phyloP scores from a whole-genome alignment of 2,329 filamentous ascomycete genomes.

The Emmonsia crescens region DNA sequence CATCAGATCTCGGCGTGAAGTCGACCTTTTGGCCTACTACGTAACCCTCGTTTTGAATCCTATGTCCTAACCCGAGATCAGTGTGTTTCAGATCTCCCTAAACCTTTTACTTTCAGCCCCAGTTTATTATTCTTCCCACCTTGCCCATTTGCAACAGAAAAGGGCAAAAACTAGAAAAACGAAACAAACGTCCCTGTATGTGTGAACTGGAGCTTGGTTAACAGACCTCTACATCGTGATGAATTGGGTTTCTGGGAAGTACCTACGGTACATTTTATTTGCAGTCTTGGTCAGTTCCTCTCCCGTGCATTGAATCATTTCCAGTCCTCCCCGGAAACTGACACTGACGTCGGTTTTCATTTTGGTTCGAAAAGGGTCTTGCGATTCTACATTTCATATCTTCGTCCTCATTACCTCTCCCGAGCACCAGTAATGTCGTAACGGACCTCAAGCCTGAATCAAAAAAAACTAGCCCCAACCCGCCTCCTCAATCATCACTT shows the following conservation, averaged over 20 bases:
- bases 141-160: no score
- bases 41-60: background rate
- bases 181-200: background rate
- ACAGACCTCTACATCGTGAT: background rate
- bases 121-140: background rate
- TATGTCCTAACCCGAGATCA: background rate
- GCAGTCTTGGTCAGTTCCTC: constrained; percentile 61
- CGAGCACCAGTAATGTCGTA: constrained; percentile 12
- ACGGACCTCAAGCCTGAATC: constrained; percentile 1
- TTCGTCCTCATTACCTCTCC: constrained; percentile 37
- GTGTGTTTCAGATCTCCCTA: background rate
- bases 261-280: constrained; percentile 58
- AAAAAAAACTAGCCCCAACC: background rate
- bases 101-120: background rate
- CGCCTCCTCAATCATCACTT: background rate
- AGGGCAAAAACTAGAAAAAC: background rate
- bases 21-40: background rate
- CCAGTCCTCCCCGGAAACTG: background rate
- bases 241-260: constrained; percentile 18
- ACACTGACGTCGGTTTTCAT: constrained; percentile 12
- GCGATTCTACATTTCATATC: constrained; percentile 72
- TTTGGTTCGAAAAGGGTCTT: constrained; percentile 37
- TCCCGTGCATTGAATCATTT: background rate
- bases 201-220: background rate
- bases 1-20: background rate